A percentile compares a stretch with the other conserved stretches of the same genome.
Evolutionary conservation across 2,329 filamentous ascomycete species (phyloP).

Genomic region (Scleromitrula shiraiana): DNA sequence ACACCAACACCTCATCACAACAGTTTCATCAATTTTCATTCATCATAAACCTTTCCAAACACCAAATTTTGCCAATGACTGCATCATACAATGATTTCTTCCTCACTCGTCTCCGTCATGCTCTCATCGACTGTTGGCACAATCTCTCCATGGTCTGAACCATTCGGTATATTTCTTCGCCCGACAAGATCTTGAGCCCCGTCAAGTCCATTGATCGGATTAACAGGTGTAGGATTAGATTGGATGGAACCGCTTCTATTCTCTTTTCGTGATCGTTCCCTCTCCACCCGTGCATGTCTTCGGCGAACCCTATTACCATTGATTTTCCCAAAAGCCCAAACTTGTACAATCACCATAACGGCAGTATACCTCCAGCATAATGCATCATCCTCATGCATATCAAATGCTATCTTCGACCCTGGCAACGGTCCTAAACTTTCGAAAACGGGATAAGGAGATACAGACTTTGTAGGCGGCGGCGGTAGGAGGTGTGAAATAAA

Average conservation of each 20-base stretch:
- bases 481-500: conserved; percentile 30
- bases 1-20: not conserved
- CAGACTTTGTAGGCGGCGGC: conserved; percentile 23
- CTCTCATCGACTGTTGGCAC: conserved; percentile 4
- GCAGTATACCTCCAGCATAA: conserved; percentile 34
- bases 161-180: not conserved
- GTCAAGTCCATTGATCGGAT: not conserved
- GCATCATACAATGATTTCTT: conserved; percentile 15
- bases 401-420: conserved; percentile 27
- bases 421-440: conserved; percentile 26
- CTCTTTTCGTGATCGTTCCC: conserved; percentile 14
- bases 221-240: not conserved
- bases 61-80: not conserved
- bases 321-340: conserved; percentile 30
- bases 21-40: not conserved
- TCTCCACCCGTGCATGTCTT: conserved; percentile 19
- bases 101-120: conserved; percentile 15
- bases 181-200: not conserved
- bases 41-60: not conserved
- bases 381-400: conserved; percentile 31
- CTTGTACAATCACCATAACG: conserved; percentile 32
- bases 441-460: conserved; percentile 25
- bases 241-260: not conserved
- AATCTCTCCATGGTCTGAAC: not conserved
- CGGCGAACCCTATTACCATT: conserved; percentile 21